Percentiles rank a stretch among this genome's conserved stretches.
These are phyloP conservation scores for Blastosporella zonata DNA, from an alignment of 1,284 basidiomycete species.

Conservation along the genomic window DNA sequence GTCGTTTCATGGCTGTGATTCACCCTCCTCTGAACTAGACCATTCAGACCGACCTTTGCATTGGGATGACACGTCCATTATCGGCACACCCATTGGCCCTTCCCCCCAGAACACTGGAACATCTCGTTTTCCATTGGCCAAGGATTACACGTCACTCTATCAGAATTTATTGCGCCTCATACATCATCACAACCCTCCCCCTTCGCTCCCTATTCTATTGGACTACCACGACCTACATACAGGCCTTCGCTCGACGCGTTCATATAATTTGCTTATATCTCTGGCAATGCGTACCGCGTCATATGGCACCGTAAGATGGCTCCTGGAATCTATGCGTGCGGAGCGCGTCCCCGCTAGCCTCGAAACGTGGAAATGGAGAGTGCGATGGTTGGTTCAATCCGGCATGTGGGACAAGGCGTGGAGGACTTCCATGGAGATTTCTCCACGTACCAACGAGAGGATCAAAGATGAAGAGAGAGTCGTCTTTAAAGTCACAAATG, in stretches of 20 bases:
- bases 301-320: slow-evolving; percentile 38
- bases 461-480: background rate
- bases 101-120: background rate
- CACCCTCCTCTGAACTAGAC: background rate
- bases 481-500: background rate
- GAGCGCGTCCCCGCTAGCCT: slow-evolving; percentile 36
- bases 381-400: slow-evolving; percentile 46
- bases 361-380: slow-evolving; percentile 46
- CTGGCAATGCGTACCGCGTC: slow-evolving; percentile 42
- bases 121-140: slow-evolving; percentile 12
- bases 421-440: slow-evolving; percentile 28
- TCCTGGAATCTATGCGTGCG: slow-evolving; percentile 40
- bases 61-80: slow-evolving; percentile 14
- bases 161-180: slow-evolving; percentile 44
- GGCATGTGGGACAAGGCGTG: slow-evolving; percentile 52
- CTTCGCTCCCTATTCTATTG: slow-evolving; percentile 38
- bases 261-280: slow-evolving; percentile 53
- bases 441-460: background rate
- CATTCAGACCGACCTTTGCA: slow-evolving; percentile 1
- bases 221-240: slow-evolving; percentile 49
- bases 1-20: slow-evolving; percentile 11
- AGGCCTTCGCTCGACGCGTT: slow-evolving; percentile 41
- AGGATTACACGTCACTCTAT: slow-evolving; percentile 34
- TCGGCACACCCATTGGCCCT: slow-evolving; percentile 13
- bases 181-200: slow-evolving; percentile 27